Conservation (phyloP, 2,329 filamentous ascomycete genomes). For the Graphilbum ipis-grandicollis region DNA sequence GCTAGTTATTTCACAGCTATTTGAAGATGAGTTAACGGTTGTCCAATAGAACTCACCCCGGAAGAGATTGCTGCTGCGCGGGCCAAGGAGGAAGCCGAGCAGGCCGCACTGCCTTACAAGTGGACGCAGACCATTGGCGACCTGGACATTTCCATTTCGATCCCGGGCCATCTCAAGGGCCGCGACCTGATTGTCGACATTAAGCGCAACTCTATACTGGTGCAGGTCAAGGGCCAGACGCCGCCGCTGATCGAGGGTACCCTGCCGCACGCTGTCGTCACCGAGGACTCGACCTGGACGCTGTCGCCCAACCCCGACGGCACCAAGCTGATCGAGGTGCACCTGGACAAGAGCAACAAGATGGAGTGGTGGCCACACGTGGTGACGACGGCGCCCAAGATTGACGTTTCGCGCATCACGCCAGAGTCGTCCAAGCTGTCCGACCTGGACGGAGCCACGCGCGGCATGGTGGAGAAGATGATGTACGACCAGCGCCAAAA, state of each 20-base stretch:
- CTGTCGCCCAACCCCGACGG: slow-evolving; percentile 25
- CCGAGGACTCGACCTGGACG: slow-evolving; percentile 92
- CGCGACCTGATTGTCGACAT: slow-evolving; percentile 71
- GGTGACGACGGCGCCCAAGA: slow-evolving; percentile 68
- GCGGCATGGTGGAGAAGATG: slow-evolving; percentile 99
- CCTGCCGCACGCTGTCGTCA: slow-evolving; percentile 59
- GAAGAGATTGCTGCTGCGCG: slow-evolving; percentile 40
- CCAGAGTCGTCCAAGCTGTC: slow-evolving; percentile 84
- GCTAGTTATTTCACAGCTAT: no score
- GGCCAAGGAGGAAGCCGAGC: slow-evolving; percentile 68
- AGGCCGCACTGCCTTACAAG: slow-evolving; percentile 85
- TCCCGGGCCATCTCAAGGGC: slow-evolving; percentile 72
- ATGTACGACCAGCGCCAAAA: slow-evolving; percentile 99
- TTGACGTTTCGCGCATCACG: slow-evolving; percentile 88
- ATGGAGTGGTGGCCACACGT: slow-evolving; percentile 98
- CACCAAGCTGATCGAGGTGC: slow-evolving; percentile 10
- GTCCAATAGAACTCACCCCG: slow-evolving; percentile 29
- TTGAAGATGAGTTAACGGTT: slow-evolving; percentile 1
- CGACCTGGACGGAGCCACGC: slow-evolving; percentile 86
- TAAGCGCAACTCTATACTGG: slow-evolving; percentile 59
- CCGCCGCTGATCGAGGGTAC: slow-evolving; percentile 75
- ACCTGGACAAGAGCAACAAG: slow-evolving; percentile 48
- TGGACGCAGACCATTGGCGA: slow-evolving; percentile 91
- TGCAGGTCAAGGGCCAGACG: slow-evolving; percentile 68
- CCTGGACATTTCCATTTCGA: slow-evolving; percentile 59